Percentiles rank a stretch among this genome's conserved stretches.
Conservation (phyloP, 305 asterid species). For the Withania somnifera region DNA sequence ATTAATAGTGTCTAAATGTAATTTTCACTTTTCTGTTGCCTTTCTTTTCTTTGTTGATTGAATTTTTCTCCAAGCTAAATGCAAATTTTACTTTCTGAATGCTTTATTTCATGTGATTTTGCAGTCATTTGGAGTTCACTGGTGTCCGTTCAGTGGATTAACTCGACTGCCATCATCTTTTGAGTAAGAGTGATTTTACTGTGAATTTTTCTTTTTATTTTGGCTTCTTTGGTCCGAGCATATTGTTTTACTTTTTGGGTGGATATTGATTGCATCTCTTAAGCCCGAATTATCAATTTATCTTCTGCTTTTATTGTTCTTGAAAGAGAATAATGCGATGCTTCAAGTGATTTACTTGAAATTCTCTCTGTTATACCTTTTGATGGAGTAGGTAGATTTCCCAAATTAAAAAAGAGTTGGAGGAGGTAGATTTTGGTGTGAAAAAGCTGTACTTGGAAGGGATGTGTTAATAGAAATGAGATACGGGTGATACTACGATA, state of each 20-base stretch:
- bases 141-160: slow-evolving; percentile 29
- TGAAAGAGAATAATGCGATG: background rate
- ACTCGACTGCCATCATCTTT: slow-evolving; percentile 19
- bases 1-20: background rate
- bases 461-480: background rate
- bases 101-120: background rate
- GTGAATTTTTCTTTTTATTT: background rate
- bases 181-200: slow-evolving; percentile 15
- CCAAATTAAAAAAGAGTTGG: background rate
- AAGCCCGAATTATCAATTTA: too few species aligned
- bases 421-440: background rate
- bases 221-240: background rate
- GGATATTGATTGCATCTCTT: background rate
- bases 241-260: background rate
- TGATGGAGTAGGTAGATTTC: background rate
- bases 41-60: background rate
- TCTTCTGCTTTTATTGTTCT: background rate
- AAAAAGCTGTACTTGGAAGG: background rate
- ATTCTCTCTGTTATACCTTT: background rate
- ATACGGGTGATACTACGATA: background rate
- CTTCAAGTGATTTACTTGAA: background rate
- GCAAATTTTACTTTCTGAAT: background rate
- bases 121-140: slow-evolving; percentile 33
- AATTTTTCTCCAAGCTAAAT: background rate
- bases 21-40: background rate